Conservation (phyloP, 2,329 filamentous ascomycete species). For the Verticillium longisporum region DNA sequence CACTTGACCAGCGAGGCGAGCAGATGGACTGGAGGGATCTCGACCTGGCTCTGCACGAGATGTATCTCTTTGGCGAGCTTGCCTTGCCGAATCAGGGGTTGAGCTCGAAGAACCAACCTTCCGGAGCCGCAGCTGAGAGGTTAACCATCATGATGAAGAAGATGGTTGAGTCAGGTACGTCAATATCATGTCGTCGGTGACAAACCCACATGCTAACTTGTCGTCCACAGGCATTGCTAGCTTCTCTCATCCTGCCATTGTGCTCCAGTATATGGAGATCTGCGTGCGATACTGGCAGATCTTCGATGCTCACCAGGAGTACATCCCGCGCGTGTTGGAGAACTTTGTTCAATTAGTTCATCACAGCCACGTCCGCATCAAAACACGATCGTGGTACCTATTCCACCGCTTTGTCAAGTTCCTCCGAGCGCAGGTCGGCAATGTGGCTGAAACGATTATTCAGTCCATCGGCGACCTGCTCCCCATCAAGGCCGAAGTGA, state of each 20-base stretch:
- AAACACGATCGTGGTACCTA: slow-evolving; percentile 91
- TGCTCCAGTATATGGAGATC: slow-evolving; percentile 97
- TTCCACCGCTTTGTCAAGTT: slow-evolving; percentile 92
- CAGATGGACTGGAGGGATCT: slow-evolving; percentile 91
- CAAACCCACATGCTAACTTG: neutral
- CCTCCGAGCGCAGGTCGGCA: slow-evolving; percentile 74
- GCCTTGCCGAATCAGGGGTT: slow-evolving; percentile 83
- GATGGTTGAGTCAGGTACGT: slow-evolving; percentile 85
- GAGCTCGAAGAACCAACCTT: slow-evolving; percentile 79
- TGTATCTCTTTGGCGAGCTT: slow-evolving; percentile 92
- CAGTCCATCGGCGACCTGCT: slow-evolving; percentile 83
- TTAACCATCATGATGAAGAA: slow-evolving; percentile 89
- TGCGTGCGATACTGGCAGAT: slow-evolving; percentile 90
- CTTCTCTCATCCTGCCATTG: slow-evolving; percentile 83
- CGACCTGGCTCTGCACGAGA: slow-evolving; percentile 88
- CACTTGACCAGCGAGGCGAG: slow-evolving; percentile 64
- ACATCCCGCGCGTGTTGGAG: slow-evolving; percentile 82
- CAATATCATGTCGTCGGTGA: slow-evolving; percentile 2
- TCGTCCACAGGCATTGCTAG: slow-evolving; percentile 61
- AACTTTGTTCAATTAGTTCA: slow-evolving; percentile 89
- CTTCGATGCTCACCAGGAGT: slow-evolving; percentile 76
- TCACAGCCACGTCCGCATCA: slow-evolving; percentile 78
- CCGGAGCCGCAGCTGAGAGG: slow-evolving; percentile 70
- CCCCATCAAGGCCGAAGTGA: slow-evolving; percentile 82
- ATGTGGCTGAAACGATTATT: slow-evolving; percentile 86